Evolutionary conservation across 768 basidiomycete genomes (phyloP), one percentile per base, ranked within the genome.

Genomic region (Pleurotus ostreatus): DNA sequence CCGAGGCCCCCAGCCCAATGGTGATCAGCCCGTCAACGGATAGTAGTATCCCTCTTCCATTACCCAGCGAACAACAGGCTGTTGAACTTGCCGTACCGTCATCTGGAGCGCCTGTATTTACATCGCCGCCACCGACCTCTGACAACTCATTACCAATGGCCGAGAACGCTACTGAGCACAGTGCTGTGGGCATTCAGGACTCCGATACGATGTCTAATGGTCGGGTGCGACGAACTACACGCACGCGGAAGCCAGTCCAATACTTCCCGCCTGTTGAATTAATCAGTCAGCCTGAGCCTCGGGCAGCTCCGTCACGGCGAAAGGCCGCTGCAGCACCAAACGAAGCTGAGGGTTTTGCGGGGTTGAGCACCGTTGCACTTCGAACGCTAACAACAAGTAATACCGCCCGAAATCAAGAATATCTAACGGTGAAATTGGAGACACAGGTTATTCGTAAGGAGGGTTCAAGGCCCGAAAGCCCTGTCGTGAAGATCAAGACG

Each of bases 401-500:
- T 67, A 93, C 90, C 1, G 68, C 74, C 48, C 81, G 72, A 66
- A 93, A 93, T 62, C 89, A 93, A 71, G 72, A 77, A 48, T 88
- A 85, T 48, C 60, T 81, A 20, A 74, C 80, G 4, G 81, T 78
- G 1, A 79, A 77, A 59, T 68, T 93, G 39, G 83, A 88, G 67
- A 89, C 80, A 37, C 82, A 89, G 67, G 78, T 92, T 16, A 72
- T 93, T 26, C 77, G 83, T 47, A 88, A 79, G 67, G 79, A 84
- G 43, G 90, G 91, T 25, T 66, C 71, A 37, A 74, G 91, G 54
- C 91, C 91, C 8, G 88, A 86, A 59, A 93, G 90, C 63, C 91
- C 91, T 5, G 78, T 74, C n/a, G 82, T 88, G 49, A 89, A 88
- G 67, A 78, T 87, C 46, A 79, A 80, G 62, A 89, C 88, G 1